Evolutionary conservation across 2,329 filamentous ascomycete genomes (phyloP), one percentile per base, ranked within the genome.

Genomic region (Tolypocladium amazonense): DNA sequence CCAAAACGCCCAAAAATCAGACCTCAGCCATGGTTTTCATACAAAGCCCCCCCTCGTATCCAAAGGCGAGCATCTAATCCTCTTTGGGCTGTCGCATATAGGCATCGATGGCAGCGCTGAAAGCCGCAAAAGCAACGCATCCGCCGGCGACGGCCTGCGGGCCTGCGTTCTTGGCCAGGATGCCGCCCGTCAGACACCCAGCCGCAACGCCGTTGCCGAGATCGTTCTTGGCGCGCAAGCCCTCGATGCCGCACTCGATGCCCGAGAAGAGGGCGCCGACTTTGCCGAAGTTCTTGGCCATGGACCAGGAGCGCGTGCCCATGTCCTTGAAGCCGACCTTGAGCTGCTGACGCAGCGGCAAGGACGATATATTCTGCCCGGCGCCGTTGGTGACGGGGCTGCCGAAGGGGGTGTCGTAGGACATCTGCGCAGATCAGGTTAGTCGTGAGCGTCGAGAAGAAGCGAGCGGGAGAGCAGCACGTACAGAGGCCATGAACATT

Each of bases 171-270:
- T 89, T 86, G 56, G 91, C 93, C 64, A 99, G 75, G 59, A 94
- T 89, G 23, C 90, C 94, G 20, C 94, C 94, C 12, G 94, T 97
- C 59, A 97, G 78, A 71, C 93, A 97, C 0, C 94, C 94, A 0
- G 92, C 91, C 5, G 87, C 84, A 6, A 94, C 86, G 59, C 91
- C 91, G 77, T 99, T 99, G 64, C 79, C 84, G 37, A 97, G 75
- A 73, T 97, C 94, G 75, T 97, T 97, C 79, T 96, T 97, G 27
- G 92, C 94, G 37, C 94, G 84, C 68, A 90, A 82, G 0, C 92
- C 92, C 75, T 99, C 94, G 70, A 99, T 92, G 64, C 90, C 92
- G 78, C 94, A 99, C 77, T 99, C 94, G 58, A 94, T 96, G 47
- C 93, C 93, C 20, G 86, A 84, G 78, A 95, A 99, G 25, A 97